Evolutionary conservation across 495 filamentous ascomycete species (phyloP).

Genomic region (Neurospora sp.): DNA sequence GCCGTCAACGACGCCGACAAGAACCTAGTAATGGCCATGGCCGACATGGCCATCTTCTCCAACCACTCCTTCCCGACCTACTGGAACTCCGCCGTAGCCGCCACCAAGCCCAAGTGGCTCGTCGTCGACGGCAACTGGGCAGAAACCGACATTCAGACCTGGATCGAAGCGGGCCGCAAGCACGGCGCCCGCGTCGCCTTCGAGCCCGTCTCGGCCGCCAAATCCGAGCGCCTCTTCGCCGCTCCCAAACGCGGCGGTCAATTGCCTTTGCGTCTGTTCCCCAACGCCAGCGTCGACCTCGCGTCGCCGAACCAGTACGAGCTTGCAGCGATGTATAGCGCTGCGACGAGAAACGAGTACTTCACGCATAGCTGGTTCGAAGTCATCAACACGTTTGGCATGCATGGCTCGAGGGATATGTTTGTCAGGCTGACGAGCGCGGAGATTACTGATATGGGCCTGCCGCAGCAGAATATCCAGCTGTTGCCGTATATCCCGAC

Average conservation of each 20-base stretch:
- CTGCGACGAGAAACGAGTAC: slow-evolving; percentile 50
- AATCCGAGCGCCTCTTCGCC: slow-evolving; percentile 60
- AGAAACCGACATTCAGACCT: slow-evolving; percentile 47
- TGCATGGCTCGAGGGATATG: slow-evolving; percentile 46
- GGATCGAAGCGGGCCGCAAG: slow-evolving; percentile 47
- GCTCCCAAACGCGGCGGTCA: slow-evolving; percentile 15
- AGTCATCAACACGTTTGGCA: slow-evolving; percentile 65
- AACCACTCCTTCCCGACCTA: slow-evolving; percentile 33
- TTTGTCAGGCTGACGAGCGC: slow-evolving; percentile 51
- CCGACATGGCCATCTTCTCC: slow-evolving; percentile 85
- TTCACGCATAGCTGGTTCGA: slow-evolving; percentile 72
- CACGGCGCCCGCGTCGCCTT: slow-evolving; percentile 56
- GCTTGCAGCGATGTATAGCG: slow-evolving; percentile 61
- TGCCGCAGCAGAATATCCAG: slow-evolving; percentile 72
- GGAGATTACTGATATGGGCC: slow-evolving; percentile 62
- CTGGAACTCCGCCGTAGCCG: slow-evolving; percentile 51
- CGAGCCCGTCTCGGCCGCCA: slow-evolving; percentile 82
- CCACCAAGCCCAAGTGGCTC: slow-evolving; percentile 56
- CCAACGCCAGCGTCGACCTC: slow-evolving; percentile 54
- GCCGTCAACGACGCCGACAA: slow-evolving; percentile 77
- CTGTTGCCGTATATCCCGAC: slow-evolving; percentile 80
- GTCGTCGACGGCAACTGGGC: slow-evolving; percentile 81
- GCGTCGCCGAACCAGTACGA: slow-evolving; percentile 78
- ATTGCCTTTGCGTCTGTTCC: slow-evolving; percentile 42
- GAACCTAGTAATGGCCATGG: slow-evolving; percentile 78